phyloP scores from a whole-genome alignment of 495 filamentous ascomycete species.

The Platismatia glauca region DNA sequence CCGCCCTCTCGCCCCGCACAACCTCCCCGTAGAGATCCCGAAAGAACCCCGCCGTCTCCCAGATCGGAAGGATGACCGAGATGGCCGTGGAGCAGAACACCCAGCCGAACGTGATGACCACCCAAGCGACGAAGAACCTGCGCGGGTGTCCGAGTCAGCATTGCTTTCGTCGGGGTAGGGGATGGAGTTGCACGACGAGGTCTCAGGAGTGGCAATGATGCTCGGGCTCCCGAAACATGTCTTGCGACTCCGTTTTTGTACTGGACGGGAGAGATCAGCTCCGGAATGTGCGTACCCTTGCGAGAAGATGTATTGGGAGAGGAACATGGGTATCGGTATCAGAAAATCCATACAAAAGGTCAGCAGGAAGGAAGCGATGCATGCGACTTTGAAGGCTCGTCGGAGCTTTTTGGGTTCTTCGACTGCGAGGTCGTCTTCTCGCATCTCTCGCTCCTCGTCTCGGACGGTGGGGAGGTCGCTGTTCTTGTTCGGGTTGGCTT shows the following conservation, averaged over 20 bases:
- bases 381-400: slow-evolving; percentile 55
- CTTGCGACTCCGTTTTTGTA: too few species aligned
- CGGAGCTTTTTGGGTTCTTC: slow-evolving; percentile 51
- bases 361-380: slow-evolving; percentile 51
- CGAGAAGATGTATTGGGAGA: slow-evolving; percentile 59
- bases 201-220: too few species aligned
- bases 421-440: slow-evolving; percentile 27
- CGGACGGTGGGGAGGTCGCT: slow-evolving; percentile 9
- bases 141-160: too few species aligned
- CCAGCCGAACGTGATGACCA: slow-evolving; percentile 61
- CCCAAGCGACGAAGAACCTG: slow-evolving; percentile 70
- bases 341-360: slow-evolving; percentile 58
- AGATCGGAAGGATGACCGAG: slow-evolving; percentile 24
- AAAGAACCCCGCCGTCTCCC: slow-evolving; percentile 26
- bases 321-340: slow-evolving; percentile 73
- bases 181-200: too few species aligned
- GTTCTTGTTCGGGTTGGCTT: neutral
- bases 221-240: too few species aligned
- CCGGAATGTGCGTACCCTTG: too few species aligned
- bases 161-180: too few species aligned
- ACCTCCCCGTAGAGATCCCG: slow-evolving; percentile 18
- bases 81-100: slow-evolving; percentile 46
- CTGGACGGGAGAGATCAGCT: too few species aligned
- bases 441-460: slow-evolving; percentile 23
- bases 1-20: slow-evolving; percentile 12